Evolutionary conservation across 2,329 filamentous ascomycete species (phyloP), one percentile per base, ranked within the genome.

Genomic region (Tolypocladium guangdongense): DNA sequence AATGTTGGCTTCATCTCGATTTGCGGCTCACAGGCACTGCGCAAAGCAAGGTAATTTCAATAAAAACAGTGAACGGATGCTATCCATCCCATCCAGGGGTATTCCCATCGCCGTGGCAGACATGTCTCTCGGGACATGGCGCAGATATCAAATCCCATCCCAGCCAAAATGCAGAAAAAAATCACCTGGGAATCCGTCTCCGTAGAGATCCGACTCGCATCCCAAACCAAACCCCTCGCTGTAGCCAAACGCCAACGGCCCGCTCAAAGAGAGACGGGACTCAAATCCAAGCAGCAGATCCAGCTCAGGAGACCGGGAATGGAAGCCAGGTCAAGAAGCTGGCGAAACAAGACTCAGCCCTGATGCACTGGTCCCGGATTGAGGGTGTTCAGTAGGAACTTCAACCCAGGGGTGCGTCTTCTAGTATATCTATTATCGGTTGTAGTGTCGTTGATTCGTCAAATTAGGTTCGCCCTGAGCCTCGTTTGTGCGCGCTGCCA

Each of bases 201-300:
- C 48, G 36, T 38, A 39, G 48, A 50, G 22, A 39, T 27, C 7
- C 30, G 48, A 37, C 35, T 18, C 51, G 24, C 14, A 32, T 24
- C 48, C 48, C 18, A 18, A 11, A 27, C 38, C 16, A 20, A 54
- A 54, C 52, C 14, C 52, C 52, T 37, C 39, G 52, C 52, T 54
- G 18, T 20, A 46, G 33, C 24, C 18, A 45, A 36, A 53, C 35
- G 43, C 51, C 45, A 30, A 33, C 16, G 32, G 24, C 46, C 35
- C 24, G 32, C 33, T 46, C 30, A 12, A 46, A n/a, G 30, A 47
- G 11, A 20, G 27, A 12, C 43, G 43, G 43, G 27, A 7, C 11
- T 32, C 43, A n/a, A 32, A 46, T 20, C 10, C 27, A 30, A 16
- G 27, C 18, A 32, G 27, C 24, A 32, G 8, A 32, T 12, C 16